Conservation (phyloP, 208 protist species). For the Vickermania spadyakhi region DNA sequence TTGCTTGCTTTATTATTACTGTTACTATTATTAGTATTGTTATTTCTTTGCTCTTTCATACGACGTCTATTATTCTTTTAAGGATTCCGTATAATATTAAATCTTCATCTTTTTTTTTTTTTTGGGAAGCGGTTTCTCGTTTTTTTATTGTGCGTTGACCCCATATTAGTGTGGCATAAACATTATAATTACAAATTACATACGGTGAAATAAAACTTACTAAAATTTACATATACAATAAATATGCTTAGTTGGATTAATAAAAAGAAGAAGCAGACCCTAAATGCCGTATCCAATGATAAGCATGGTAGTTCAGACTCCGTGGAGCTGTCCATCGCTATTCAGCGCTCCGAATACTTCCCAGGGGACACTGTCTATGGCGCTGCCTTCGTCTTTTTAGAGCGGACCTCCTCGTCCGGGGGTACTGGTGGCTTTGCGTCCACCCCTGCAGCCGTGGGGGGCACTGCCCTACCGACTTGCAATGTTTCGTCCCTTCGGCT, state of each 20-base stretch:
- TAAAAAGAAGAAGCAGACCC: no score
- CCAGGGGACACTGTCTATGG: background rate
- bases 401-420: background rate
- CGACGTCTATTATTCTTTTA: background rate
- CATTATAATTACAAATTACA: no score
- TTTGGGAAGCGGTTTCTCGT: no score
- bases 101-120: no score
- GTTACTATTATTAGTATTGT: background rate
- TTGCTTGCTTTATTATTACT: background rate
- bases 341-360: background rate
- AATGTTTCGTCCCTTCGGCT: background rate
- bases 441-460: background rate
- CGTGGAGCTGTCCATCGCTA: background rate
- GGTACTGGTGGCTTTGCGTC: background rate
- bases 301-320: no score
- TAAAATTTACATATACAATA: no score
- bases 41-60: background rate
- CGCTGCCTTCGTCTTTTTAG: background rate
- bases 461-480: background rate
- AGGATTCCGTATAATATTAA: no score
- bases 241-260: background rate
- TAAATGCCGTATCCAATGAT: no score
- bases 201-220: no score
- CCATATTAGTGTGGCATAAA: no score
- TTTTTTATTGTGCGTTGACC: no score